phyloP scores from a whole-genome alignment of 129 eudicot genomes.

The Escallonia rubra region DNA sequence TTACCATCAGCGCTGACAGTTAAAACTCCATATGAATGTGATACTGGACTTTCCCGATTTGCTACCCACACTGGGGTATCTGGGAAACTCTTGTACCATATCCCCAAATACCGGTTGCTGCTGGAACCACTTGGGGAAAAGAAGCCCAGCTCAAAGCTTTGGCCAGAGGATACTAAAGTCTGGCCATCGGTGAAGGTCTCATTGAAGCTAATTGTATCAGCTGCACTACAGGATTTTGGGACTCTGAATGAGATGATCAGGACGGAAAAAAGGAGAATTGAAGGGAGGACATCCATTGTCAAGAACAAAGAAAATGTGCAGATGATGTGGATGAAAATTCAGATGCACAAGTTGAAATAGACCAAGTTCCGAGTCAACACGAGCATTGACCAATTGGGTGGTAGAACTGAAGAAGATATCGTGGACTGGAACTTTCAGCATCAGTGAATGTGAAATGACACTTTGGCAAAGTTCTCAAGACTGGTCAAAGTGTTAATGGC shows the following conservation, averaged over 20 bases:
- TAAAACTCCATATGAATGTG: background rate
- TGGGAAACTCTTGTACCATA: background rate
- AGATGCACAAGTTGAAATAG: too few relatives aligned
- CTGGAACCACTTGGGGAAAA: background rate
- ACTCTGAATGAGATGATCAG: background rate
- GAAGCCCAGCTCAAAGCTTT: background rate
- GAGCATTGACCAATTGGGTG: too few relatives aligned
- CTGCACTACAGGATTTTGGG: background rate
- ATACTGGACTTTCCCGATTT: constrained; percentile 5
- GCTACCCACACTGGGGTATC: constrained; percentile 15
- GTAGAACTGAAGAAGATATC: too few relatives aligned
- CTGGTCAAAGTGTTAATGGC: too few relatives aligned
- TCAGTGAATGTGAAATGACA: too few relatives aligned
- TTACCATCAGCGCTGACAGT: constrained; percentile 7
- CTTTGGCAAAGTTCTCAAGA: too few relatives aligned
- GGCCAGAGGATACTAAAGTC: background rate
- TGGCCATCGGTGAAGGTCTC: background rate
- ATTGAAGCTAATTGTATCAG: background rate
- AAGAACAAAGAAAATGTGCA: too few relatives aligned
- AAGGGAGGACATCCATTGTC: too few relatives aligned
- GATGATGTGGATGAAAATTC: too few relatives aligned
- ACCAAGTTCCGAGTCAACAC: too few relatives aligned
- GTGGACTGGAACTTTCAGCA: too few relatives aligned
- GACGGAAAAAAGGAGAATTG: too few relatives aligned
- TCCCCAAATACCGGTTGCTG: background rate